These are phyloP conservation scores for Podila epigama DNA, from an alignment of 192 early-diverging fungal species.

Conservation along the genomic window DNA sequence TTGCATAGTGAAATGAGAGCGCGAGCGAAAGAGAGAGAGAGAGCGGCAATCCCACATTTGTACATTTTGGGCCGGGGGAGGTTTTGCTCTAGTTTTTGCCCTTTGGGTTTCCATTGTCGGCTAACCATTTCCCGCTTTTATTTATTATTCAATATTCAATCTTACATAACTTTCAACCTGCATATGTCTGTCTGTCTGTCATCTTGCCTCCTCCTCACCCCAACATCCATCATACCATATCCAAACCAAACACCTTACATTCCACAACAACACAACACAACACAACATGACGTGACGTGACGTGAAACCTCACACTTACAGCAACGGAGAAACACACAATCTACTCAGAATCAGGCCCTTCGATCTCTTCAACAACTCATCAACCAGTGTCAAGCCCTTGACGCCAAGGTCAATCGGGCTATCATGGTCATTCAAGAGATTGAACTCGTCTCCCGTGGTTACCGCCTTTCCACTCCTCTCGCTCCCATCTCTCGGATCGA, in stretches of 20 bases:
- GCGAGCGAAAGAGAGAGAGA: no score
- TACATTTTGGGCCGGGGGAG: no score
- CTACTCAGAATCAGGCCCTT: constrained; percentile 53
- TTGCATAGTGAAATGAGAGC: no score
- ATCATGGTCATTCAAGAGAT: constrained; percentile 69
- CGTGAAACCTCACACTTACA: constrained; percentile 7
- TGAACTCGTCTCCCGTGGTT: constrained; percentile 69
- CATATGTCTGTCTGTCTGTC: no score
- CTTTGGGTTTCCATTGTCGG: no score
- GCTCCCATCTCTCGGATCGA: constrained; percentile 71
- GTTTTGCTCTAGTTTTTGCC: no score
- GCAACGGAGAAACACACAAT: constrained; percentile 56
- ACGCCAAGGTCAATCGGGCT: constrained; percentile 58
- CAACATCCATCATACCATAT: no score
- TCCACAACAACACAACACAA: no score
- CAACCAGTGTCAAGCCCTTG: constrained; percentile 55
- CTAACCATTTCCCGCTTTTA: background rate
- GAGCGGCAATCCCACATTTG: background rate
- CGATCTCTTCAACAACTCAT: constrained; percentile 50
- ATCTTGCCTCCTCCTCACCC: no score
- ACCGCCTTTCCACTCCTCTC: constrained; percentile 63
- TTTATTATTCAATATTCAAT: background rate
- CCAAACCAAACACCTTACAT: no score
- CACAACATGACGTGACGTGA: no score
- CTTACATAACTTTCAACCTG: no score